Evolutionary conservation across 169 alveolate species (phyloP), one percentile per base, ranked within the genome.

Genomic region (Cryptosporidium canis): DNA sequence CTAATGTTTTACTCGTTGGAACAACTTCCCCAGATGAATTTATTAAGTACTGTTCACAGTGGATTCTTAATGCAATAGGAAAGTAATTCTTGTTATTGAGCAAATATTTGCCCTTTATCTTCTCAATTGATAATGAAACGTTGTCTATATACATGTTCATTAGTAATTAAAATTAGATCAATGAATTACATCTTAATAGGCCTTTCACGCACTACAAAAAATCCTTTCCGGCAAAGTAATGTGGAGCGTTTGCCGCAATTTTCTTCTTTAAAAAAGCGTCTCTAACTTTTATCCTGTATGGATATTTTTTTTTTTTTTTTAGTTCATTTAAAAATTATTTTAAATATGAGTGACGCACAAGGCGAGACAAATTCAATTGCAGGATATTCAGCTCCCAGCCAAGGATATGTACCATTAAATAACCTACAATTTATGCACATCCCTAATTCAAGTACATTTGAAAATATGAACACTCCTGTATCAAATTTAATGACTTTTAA

Each of bases 401-500:
- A 77, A 39, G 43, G 51, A 7, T 43, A 35, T 41, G 16, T 41
- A 21, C 11, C 71, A n/a, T 14, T 27, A 1, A 77, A 43, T 29
- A 45, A 58, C 4, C 64, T 27, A 58, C n/a, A 33, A n/a, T 45
- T 3, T 18, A n/a, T 41, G 35, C 66, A 55, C 14, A 61, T 44
- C 21, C 41, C 71, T 9, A 61, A 44, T 27, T 64, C 35, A 31
- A 70, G 53, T 53, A 9, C 27, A 12, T 27, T 2, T 48, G 44
- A 55, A 1, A 18, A n/a, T 29, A 70, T 18, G 37, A 77, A 58
- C 24, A 14, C 37, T 41, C 33, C 47, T 14, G 11, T 48, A 14
- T 24, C 24, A 43, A 47, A 47, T 33, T 55, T 61, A 6, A 77
- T 77, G 87, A 77, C 87, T 11, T 77, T 77, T 21, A 77, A 77